Evolutionary conservation across 2,329 filamentous ascomycete genomes (phyloP).

Genomic region (Stemphylium beticola): DNA sequence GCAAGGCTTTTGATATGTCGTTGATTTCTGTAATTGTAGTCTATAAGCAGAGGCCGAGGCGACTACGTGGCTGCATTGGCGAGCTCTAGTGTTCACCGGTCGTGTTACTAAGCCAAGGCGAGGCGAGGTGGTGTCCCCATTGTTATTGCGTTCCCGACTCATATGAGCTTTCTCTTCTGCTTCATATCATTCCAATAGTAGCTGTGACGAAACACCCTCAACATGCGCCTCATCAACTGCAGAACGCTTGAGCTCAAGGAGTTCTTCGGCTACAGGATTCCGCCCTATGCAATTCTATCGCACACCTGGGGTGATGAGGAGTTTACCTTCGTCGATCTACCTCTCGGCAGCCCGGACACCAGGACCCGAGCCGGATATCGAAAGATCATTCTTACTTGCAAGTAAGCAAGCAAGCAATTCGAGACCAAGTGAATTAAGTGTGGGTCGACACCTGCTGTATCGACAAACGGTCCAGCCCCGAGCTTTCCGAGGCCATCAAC

Average conservation of each 20-base stretch:
- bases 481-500: conserved; percentile 12
- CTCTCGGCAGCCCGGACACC: not conserved
- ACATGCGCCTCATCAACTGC: conserved; percentile 3
- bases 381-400: not conserved
- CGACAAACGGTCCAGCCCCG: conserved; percentile 8
- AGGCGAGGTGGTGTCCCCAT: not conserved
- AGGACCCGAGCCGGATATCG: not conserved
- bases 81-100: not conserved
- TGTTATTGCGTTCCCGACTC: not conserved
- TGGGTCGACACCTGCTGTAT: conserved; percentile 17
- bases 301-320: conserved; percentile 2
- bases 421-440: not conserved
- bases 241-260: not conserved
- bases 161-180: not conserved
- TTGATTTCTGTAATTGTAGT: too few relatives aligned
- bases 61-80: too few relatives aligned
- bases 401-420: not conserved
- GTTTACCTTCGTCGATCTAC: not conserved
- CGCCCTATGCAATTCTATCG: not conserved
- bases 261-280: not conserved
- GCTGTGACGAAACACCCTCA: not conserved
- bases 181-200: not conserved
- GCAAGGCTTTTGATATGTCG: too few relatives aligned
- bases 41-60: too few relatives aligned
- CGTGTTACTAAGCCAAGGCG: not conserved